Conservation (phyloP, 768 basidiomycete genomes). For the Leccinum uliginosum region DNA sequence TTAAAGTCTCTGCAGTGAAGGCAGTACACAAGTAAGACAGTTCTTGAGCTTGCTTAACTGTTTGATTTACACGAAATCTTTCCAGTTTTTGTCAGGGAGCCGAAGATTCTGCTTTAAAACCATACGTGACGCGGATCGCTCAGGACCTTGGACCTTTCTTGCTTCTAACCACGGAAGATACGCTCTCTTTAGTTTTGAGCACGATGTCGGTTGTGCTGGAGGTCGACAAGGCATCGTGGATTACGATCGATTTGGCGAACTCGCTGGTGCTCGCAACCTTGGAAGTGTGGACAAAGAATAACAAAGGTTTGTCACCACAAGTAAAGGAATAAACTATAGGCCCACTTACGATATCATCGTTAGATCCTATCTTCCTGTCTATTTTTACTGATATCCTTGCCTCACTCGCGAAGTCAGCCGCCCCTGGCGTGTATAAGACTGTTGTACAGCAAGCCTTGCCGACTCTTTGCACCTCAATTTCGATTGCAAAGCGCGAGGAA, state of each 20-base stretch:
- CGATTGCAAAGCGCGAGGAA: slow-evolving; percentile 52
- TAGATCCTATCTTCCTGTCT: slow-evolving; percentile 87
- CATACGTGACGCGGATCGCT: slow-evolving; percentile 71
- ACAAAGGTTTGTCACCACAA: slow-evolving; percentile 53
- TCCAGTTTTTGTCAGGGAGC: slow-evolving; percentile 66
- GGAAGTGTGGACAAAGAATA: slow-evolving; percentile 83
- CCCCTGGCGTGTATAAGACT: slow-evolving; percentile 60
- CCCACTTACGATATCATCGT: slow-evolving; percentile 11
- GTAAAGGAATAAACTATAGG: background rate
- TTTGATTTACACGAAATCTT: slow-evolving; percentile 7
- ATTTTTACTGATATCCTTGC: slow-evolving; percentile 78
- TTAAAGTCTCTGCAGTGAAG: slow-evolving; percentile 92
- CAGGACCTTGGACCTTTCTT: slow-evolving; percentile 83
- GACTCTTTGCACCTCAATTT: slow-evolving; percentile 61
- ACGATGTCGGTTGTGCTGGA: slow-evolving; percentile 76
- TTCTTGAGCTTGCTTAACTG: background rate
- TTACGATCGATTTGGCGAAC: slow-evolving; percentile 59
- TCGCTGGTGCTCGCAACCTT: slow-evolving; percentile 65
- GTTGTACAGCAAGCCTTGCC: slow-evolving; percentile 76
- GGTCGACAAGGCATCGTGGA: slow-evolving; percentile 69
- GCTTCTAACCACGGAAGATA: slow-evolving; percentile 76
- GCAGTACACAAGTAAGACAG: slow-evolving; percentile 81
- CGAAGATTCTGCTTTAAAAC: slow-evolving; percentile 50
- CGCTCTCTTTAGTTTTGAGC: slow-evolving; percentile 82
- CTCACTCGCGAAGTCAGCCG: slow-evolving; percentile 59